Evolutionary conservation across 192 early-diverging fungal genomes (phyloP), one percentile per base, ranked within the genome.

Genomic region (Dissophora globulifera): DNA sequence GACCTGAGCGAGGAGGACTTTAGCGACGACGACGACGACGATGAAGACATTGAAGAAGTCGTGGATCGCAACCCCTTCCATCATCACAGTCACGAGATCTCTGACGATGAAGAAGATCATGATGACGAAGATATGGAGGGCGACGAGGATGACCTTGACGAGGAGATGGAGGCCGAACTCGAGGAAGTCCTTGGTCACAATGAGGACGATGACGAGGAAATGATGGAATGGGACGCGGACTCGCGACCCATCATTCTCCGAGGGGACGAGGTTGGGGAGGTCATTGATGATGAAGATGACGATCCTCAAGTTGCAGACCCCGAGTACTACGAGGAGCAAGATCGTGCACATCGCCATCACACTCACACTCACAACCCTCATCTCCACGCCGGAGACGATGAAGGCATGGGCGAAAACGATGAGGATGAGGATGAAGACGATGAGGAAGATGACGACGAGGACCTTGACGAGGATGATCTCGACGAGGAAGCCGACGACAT

Each of bases 11-110:
- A 84, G 55, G 83, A 81, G 23, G 84, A 81, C 13, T 79, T 81
- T 15, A 79, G 54, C 2, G 86, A 80, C 6, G 86, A 87, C 2
- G 84, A 84, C 30, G 89, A 86, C 26, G 84, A 85, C 16, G 85
- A 89, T 43, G 87, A 85, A 32, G 86, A 82, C 26, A 83, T 87
- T 19, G 92, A 91, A 13, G 85, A 87, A 13, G 66, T 69, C 8
- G 79, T 81, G 2, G 78, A 81, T 31, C 81, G 68, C 17, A 84
- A 85, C 15, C 82, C 79, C 16, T 78, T 78, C 51, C 60, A 81
- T 27, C 70, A 72, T 30, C 72, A 75, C 25, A 62, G 79, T 30
- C 67, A 81, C 32, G 78, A 72, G 50, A 76, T 82, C 58, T 80
- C 81, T 30, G 86, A 90, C 48, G 81, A 87, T 50, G 82, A 85